phyloP scores from a whole-genome alignment of 192 early-diverging fungal genomes.

The Coemansia sp. region DNA sequence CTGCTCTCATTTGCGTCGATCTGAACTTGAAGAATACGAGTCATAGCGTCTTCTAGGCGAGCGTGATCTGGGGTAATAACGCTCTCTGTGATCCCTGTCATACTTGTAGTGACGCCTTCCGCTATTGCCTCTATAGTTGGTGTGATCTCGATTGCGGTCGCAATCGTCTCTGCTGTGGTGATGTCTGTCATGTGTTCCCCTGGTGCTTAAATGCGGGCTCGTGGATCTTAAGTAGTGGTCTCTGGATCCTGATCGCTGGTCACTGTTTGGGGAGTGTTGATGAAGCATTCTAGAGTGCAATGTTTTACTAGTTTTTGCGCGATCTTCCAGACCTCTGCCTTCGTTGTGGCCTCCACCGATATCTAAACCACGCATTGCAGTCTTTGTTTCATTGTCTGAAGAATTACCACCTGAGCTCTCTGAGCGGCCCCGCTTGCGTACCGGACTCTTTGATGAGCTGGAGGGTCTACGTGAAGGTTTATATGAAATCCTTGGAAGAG shows the following conservation, averaged over 20 bases:
- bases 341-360: neutral
- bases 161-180: neutral
- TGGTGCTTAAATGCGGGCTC: neutral
- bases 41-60: slow-evolving; percentile 20
- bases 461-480: neutral
- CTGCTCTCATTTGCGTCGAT: slow-evolving; percentile 15
- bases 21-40: slow-evolving; percentile 17
- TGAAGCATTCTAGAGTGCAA: neutral
- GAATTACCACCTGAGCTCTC: neutral
- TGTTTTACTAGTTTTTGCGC: neutral
- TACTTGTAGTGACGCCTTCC: slow-evolving; percentile 11
- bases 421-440: neutral
- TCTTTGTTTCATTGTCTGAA: neutral
- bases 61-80: slow-evolving; percentile 24
- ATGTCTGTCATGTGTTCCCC: neutral
- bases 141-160: slow-evolving; percentile 9
- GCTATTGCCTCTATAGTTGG: slow-evolving; percentile 9
- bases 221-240: neutral
- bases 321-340: neutral
- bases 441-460: neutral
- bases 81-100: slow-evolving; percentile 6
- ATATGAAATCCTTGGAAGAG: neutral
- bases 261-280: neutral
- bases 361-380: slow-evolving; percentile 1
- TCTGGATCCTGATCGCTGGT: neutral